phyloP scores from a whole-genome alignment of 2,329 filamentous ascomycete genomes.

The Fusarium equiseti region DNA sequence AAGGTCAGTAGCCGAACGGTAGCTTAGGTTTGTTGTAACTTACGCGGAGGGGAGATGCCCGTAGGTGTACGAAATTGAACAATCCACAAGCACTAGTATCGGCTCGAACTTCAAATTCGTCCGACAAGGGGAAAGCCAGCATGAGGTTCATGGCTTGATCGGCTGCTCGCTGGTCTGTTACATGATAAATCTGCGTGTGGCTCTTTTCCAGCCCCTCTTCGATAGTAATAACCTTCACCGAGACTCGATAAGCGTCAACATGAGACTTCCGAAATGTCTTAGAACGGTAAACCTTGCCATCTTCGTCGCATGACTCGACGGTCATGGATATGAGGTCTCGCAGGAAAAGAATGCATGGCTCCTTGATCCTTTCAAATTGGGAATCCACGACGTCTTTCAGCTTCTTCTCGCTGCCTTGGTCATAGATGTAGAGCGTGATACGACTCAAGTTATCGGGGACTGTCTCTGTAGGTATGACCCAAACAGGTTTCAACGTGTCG shows the following conservation, averaged over 20 bases:
- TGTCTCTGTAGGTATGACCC: background rate
- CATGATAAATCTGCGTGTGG: constrained; percentile 14
- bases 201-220: background rate
- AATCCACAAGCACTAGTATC: constrained; percentile 3
- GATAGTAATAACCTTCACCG: background rate
- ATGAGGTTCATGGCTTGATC: too few relatives aligned
- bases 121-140: constrained; percentile 34
- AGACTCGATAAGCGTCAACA: background rate
- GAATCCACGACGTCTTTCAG: background rate
- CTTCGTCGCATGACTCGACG: background rate
- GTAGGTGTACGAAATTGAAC: constrained; percentile 26
- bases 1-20: rapidly evolving
- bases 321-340: background rate
- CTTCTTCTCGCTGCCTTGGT: background rate
- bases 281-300: background rate
- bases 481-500: constrained; percentile 19
- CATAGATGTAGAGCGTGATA: constrained; percentile 30
- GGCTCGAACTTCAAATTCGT: background rate
- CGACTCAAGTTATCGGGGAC: constrained; percentile 6
- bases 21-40: background rate
- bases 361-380: constrained; percentile 13
- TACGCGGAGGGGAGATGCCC: constrained; percentile 9
- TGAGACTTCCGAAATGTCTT: constrained; percentile 6
- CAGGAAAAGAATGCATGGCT: constrained; percentile 19
- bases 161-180: constrained; percentile 3